These are phyloP conservation scores for Urtica urens DNA, from an alignment of 306 rosid species.

Conservation along the genomic window DNA sequence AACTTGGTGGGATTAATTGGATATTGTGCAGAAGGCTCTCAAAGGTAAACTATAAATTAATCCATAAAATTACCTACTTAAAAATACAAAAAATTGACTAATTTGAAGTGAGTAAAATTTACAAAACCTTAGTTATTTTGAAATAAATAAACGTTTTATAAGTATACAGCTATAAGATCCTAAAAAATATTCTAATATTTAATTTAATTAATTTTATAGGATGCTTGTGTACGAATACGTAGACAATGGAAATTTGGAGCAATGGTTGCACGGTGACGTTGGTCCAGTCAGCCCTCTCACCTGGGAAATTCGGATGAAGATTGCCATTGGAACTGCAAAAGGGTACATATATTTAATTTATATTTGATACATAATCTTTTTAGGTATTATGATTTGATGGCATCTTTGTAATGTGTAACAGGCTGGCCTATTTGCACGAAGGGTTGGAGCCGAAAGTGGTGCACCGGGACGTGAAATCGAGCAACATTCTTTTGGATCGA, in stretches of 20 bases:
- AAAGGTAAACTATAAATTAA: slow-evolving; percentile 40
- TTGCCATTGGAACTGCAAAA: slow-evolving; percentile 82
- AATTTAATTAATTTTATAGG: slow-evolving; percentile 28
- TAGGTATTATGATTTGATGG: slow-evolving; percentile 1
- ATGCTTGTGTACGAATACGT: slow-evolving; percentile 92
- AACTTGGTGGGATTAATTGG: slow-evolving; percentile 90
- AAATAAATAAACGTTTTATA: too few relatives aligned
- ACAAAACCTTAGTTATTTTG: too few relatives aligned
- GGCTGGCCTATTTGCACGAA: slow-evolving; percentile 89
- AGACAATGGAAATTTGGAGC: slow-evolving; percentile 93
- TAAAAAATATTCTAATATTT: slow-evolving; percentile 5
- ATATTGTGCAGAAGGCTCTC: slow-evolving; percentile 83
- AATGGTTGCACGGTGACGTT: slow-evolving; percentile 96
- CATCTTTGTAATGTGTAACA: slow-evolving; percentile 28
- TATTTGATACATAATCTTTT: neutral
- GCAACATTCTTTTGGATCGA: slow-evolving; percentile 84
- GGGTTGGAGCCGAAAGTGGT: slow-evolving; percentile 98
- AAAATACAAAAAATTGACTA: neutral
- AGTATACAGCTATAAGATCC: neutral
- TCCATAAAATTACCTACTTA: neutral
- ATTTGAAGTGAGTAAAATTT: neutral
- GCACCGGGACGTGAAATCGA: slow-evolving; percentile 91
- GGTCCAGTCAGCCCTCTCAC: slow-evolving; percentile 84
- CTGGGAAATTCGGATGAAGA: slow-evolving; percentile 83
- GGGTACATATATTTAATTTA: slow-evolving; percentile 37